Evolutionary conservation across 768 basidiomycete genomes (phyloP).

Genomic region (Pholiota molesta): DNA sequence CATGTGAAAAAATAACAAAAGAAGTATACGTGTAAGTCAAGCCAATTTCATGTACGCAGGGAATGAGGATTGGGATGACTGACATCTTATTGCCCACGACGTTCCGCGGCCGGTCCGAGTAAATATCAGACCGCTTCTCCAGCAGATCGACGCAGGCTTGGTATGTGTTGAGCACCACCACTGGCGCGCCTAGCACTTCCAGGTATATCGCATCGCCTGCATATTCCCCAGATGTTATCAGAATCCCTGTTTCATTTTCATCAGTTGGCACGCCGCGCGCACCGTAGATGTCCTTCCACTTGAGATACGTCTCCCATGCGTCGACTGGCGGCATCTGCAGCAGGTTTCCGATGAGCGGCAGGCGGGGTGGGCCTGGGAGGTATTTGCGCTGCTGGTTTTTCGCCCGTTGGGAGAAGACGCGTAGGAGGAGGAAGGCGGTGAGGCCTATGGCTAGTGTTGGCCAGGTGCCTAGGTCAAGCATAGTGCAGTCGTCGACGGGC

Average conservation of each 20-base stretch:
- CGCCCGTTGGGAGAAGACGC: conserved; percentile 9
- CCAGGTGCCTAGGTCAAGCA: conserved; percentile 2
- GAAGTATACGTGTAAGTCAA: neutral
- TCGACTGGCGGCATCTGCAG: conserved; percentile 25
- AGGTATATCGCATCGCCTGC: conserved; percentile 29
- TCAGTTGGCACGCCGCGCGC: neutral
- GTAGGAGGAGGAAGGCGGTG: conserved; percentile 11
- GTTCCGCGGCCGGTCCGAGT: conserved; percentile 28
- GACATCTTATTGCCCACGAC: conserved; percentile 22
- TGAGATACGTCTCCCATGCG: conserved; percentile 26
- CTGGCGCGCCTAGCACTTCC: conserved; percentile 27
- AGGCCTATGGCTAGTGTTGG: conserved; percentile 9
- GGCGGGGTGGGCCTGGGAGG: conserved; percentile 24
- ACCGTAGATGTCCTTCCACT: conserved; percentile 28
- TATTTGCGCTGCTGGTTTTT: conserved; percentile 13
- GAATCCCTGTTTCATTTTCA: too few relatives aligned
- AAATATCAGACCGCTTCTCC: conserved; percentile 30
- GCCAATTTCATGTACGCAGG: too few relatives aligned
- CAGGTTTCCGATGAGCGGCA: conserved; percentile 26
- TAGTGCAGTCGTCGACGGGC: too few relatives aligned
- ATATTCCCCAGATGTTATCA: neutral
- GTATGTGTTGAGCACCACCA: conserved; percentile 30
- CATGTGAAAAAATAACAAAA: too few relatives aligned
- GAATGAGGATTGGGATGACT: neutral
- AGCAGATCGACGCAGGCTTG: conserved; percentile 28